phyloP scores from a whole-genome alignment of 345 rosid genomes.

The Gossypium mustelinum region DNA sequence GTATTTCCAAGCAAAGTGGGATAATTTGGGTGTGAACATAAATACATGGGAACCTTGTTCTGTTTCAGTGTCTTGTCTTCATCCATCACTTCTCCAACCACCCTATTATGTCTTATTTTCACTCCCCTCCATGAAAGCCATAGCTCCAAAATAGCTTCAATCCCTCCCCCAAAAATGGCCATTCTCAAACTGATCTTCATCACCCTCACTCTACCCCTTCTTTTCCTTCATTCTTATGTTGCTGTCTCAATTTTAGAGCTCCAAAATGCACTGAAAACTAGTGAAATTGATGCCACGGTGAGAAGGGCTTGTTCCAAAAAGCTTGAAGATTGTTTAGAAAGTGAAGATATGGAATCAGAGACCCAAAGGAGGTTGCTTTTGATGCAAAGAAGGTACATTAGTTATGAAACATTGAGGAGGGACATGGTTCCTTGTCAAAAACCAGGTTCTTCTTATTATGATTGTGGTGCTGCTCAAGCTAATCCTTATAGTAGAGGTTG shows the following conservation, averaged over 20 bases:
- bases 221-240: constrained; percentile 36
- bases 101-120: background rate
- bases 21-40: background rate
- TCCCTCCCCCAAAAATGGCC: constrained; percentile 22
- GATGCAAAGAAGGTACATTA: constrained; percentile 65
- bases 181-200: constrained; percentile 6
- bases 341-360: constrained; percentile 67
- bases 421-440: constrained; percentile 83
- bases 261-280: constrained; percentile 24
- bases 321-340: constrained; percentile 47
- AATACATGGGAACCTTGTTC: background rate
- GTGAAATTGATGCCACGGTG: constrained; percentile 35
- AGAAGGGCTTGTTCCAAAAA: constrained; percentile 30
- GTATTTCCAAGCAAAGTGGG: background rate
- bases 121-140: background rate
- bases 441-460: constrained; percentile 91
- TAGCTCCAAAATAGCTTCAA: background rate
- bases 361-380: constrained; percentile 59
- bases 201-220: constrained; percentile 21
- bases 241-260: constrained; percentile 34
- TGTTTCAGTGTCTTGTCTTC: constrained; percentile 6
- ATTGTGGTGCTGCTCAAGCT: constrained; percentile 57
- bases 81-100: background rate
- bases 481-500: constrained; percentile 70
- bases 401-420: constrained; percentile 78